Base-by-base conservation (phyloP, 768 basidiomycete genomes). In the Plicaturopsis crispa region DNA sequence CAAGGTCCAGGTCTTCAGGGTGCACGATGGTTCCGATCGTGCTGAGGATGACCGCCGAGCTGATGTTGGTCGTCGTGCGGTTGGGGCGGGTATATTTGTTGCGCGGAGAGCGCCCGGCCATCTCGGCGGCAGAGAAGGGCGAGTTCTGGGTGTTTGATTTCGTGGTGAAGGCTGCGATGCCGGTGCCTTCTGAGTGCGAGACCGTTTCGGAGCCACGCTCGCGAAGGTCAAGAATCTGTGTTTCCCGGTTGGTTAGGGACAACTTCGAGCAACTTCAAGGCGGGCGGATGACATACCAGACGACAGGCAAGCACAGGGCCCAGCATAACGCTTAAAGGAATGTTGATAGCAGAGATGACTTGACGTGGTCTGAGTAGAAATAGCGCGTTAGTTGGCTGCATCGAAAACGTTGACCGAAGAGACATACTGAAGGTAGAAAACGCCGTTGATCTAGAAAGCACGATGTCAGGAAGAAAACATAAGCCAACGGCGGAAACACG, bases 301-400 rank as follows among this genome's bases (percentile, higher is more conserved):
- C 85, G 79, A 54, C 84, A 87, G 4, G 85, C 85, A 32, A 89
- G 72, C 24, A 89, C 61, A 17, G 85, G 84, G 13, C 76, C 80
- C 51, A 89, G 69, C 84, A 88, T 86, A 13, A 88, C 83, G 49
- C 84, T 86, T 48, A 88, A 65, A 7, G 85, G 85, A 48, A 88
- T 88, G 48, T 84, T 84, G 52, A 88, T 79, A 13, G 85, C 85
- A 17, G 84, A 86, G 46, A 87, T 85, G 16, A 74, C 80, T 58
- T 85, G 84, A 40, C 80, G 82, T 35, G 84, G 84, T 65, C 84
- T 87, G 45, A 17, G 30, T 5, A 34, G 18, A 10, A 31, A 31
- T n/a, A 40, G 31, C 47, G 36, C 48, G 31, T 23, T 37, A n/a
- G n/a, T n/a, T n/a, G 48, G 46, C 35, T 46, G 35, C 19, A 44